Conservation (phyloP, 768 basidiomycete species). For the Lactarius deliciosus region DNA sequence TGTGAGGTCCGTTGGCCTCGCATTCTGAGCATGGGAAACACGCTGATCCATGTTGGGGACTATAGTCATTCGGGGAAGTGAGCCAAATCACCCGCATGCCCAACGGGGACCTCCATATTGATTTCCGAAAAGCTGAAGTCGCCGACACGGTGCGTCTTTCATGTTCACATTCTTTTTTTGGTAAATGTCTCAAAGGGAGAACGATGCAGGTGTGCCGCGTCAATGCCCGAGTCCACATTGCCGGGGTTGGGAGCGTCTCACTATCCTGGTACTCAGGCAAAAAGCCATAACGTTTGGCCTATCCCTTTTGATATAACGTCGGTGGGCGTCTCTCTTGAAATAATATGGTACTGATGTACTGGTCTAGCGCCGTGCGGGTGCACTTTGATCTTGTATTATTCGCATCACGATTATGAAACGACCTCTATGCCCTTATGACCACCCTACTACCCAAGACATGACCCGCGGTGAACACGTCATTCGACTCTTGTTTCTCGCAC, state of each 20-base stretch:
- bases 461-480: constrained; percentile 1
- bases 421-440: constrained; percentile 28
- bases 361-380: constrained; percentile 15
- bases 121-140: constrained; percentile 72
- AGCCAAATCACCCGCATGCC: constrained; percentile 70
- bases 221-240: constrained; percentile 70
- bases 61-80: constrained; percentile 61
- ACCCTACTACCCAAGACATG: constrained; percentile 4
- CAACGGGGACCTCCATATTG: constrained; percentile 76
- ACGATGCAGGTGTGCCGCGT: constrained; percentile 66
- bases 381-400: constrained; percentile 24
- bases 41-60: constrained; percentile 18
- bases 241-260: constrained; percentile 74
- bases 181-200: constrained; percentile 26
- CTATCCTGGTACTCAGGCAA: constrained; percentile 72
- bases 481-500: not conserved
- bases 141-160: constrained; percentile 66
- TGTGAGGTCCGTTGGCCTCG: constrained; percentile 56
- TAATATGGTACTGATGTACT: constrained; percentile 4
- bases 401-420: constrained; percentile 24
- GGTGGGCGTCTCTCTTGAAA: not conserved
- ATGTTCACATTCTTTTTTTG: not conserved
- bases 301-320: constrained; percentile 6
- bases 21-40: constrained; percentile 24
- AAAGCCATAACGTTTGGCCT: constrained; percentile 35